phyloP scores from a whole-genome alignment of 2,329 filamentous ascomycete genomes.

The Raffaelea albimanens region DNA sequence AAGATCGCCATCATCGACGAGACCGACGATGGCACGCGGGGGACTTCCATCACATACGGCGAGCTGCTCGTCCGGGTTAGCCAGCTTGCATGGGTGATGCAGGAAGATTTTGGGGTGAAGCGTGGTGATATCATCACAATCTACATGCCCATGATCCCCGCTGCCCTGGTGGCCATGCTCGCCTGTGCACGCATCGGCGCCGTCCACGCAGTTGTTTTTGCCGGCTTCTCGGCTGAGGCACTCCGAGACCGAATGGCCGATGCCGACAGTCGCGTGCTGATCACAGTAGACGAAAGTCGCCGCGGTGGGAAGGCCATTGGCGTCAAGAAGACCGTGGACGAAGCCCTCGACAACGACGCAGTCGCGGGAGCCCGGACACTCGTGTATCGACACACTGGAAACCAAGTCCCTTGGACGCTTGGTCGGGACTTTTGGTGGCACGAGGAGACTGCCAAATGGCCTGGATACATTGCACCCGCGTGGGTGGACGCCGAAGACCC shows the following conservation, averaged over 20 bases:
- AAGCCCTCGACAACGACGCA: conserved; percentile 94
- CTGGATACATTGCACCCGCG: conserved; percentile 82
- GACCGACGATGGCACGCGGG: conserved; percentile 80
- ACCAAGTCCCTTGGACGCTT: conserved; percentile 81
- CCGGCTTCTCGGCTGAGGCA: conserved; percentile 93
- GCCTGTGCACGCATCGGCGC: conserved; percentile 89
- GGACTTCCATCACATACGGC: conserved; percentile 83
- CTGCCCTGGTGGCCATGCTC: conserved; percentile 83
- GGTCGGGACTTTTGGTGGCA: conserved; percentile 97
- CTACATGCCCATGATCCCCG: conserved; percentile 98
- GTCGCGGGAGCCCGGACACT: conserved; percentile 82
- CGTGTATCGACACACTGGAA: conserved; percentile 91
- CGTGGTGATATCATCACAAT: conserved; percentile 97
- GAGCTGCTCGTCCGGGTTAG: conserved; percentile 91
- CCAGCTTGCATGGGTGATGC: conserved; percentile 75
- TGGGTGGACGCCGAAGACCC: conserved; percentile 89
- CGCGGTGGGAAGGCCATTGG: conserved; percentile 94
- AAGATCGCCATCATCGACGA: conserved; percentile 97
- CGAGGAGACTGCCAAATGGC: conserved; percentile 96
- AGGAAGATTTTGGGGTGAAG: conserved; percentile 89
- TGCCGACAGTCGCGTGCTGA: conserved; percentile 83
- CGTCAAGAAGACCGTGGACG: conserved; percentile 98
- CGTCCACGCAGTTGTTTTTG: conserved; percentile 94
- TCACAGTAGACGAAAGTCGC: conserved; percentile 96
- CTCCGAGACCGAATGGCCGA: conserved; percentile 91